phyloP scores from a whole-genome alignment of 164 flowering plant species.

The Vitis cinerea region DNA sequence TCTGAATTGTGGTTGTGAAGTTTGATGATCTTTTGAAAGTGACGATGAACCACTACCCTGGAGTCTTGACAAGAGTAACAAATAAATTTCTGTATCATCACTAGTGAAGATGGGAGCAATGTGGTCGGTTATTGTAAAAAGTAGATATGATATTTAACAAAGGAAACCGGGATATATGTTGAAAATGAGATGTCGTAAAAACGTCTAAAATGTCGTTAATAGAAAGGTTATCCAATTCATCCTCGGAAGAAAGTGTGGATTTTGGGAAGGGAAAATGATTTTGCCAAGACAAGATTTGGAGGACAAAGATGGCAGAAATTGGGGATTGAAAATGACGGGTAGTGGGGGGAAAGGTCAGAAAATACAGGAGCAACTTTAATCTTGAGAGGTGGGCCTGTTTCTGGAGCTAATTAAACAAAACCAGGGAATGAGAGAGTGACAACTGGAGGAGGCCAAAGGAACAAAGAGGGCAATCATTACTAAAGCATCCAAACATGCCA shows the following conservation, averaged over 20 bases:
- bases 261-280: neutral
- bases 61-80: too few relatives aligned
- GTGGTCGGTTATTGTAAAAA: too few relatives aligned
- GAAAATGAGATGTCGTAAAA: too few relatives aligned
- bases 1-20: too few relatives aligned
- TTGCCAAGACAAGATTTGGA: constrained; percentile 6
- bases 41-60: too few relatives aligned
- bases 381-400: constrained; percentile 17
- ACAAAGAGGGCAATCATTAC: constrained; percentile 50
- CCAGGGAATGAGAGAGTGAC: constrained; percentile 32
- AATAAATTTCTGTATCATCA: too few relatives aligned
- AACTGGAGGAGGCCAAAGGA: constrained; percentile 44
- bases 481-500: constrained; percentile 27
- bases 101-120: too few relatives aligned
- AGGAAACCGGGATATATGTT: too few relatives aligned
- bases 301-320: neutral
- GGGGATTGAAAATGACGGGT: neutral
- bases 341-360: constrained; percentile 11
- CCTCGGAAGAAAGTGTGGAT: neutral
- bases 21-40: too few relatives aligned
- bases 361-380: constrained; percentile 26
- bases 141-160: too few relatives aligned
- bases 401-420: constrained; percentile 19
- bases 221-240: too few relatives aligned
- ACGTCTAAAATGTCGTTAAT: too few relatives aligned